Evolutionary conservation across 2,329 filamentous ascomycete genomes (phyloP).

Genomic region (Microdochium paspali): DNA sequence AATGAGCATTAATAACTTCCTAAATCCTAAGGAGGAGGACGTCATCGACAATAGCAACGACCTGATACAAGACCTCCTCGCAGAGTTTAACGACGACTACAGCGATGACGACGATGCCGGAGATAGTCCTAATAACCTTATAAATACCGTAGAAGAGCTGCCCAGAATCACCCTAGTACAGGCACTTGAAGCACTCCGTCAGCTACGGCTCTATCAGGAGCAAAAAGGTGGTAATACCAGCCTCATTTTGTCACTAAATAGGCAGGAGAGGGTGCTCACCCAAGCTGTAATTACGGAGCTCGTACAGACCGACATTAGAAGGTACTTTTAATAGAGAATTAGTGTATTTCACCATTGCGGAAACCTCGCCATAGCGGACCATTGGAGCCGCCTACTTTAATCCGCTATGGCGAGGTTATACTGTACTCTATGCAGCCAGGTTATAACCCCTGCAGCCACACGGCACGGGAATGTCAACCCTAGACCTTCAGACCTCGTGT

Average conservation of each 20-base stretch:
- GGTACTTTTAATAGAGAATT: background rate
- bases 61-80: background rate
- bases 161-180: background rate
- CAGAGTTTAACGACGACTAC: background rate
- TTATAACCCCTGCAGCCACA: too few relatives aligned
- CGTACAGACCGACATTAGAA: background rate
- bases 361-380: too few relatives aligned
- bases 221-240: background rate
- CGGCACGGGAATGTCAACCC: too few relatives aligned
- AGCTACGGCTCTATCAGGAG: background rate
- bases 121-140: too few relatives aligned
- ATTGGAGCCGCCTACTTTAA: too few relatives aligned
- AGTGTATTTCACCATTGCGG: too few relatives aligned
- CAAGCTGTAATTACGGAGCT: background rate
- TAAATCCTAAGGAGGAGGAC: background rate
- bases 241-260: background rate
- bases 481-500: too few relatives aligned
- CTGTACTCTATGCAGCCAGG: too few relatives aligned
- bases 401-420: too few relatives aligned
- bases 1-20: background rate
- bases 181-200: background rate
- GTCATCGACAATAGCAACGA: background rate
- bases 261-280: background rate
- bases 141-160: background rate
- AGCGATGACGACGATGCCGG: background rate